Evolutionary conservation across 176 grass and related monocot species (phyloP).

Genomic region (Eragrostis curvula): DNA sequence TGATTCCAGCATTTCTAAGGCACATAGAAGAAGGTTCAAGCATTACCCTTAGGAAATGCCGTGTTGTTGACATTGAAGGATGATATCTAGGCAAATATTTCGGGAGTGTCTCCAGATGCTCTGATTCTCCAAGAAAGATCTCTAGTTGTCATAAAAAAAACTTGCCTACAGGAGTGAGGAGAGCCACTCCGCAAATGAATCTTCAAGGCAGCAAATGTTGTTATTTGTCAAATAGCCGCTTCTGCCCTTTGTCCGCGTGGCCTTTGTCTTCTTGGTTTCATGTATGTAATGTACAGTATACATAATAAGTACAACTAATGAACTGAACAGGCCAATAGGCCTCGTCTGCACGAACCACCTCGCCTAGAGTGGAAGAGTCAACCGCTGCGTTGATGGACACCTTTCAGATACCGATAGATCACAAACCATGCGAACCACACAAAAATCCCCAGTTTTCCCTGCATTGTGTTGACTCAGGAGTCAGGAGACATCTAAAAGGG

Average conservation of each 20-base stretch:
- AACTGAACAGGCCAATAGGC: neutral
- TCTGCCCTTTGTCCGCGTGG: neutral
- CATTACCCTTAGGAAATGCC: slow-evolving; percentile 15
- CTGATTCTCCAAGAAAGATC: neutral
- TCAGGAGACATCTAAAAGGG: slow-evolving; percentile 5
- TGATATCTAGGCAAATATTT: neutral
- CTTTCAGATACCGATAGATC: neutral
- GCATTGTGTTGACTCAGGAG: neutral
- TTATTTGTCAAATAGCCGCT: neutral
- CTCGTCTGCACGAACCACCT: neutral
- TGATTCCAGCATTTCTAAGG: slow-evolving; percentile 2
- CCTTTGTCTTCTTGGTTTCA: neutral
- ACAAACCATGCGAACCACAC: neutral
- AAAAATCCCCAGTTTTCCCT: neutral
- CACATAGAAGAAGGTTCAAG: slow-evolving; percentile 12
- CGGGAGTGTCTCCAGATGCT: neutral
- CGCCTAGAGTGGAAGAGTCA: neutral
- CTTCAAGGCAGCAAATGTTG: neutral
- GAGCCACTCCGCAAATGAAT: neutral
- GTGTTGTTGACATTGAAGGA: neutral
- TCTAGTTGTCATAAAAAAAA: neutral
- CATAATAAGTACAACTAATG: neutral
- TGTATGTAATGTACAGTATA: neutral
- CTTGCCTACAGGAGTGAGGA: neutral
- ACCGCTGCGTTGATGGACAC: neutral